Base-by-base conservation (phyloP, 2,329 filamentous ascomycete species). In the Myrmaecium sp. region DNA sequence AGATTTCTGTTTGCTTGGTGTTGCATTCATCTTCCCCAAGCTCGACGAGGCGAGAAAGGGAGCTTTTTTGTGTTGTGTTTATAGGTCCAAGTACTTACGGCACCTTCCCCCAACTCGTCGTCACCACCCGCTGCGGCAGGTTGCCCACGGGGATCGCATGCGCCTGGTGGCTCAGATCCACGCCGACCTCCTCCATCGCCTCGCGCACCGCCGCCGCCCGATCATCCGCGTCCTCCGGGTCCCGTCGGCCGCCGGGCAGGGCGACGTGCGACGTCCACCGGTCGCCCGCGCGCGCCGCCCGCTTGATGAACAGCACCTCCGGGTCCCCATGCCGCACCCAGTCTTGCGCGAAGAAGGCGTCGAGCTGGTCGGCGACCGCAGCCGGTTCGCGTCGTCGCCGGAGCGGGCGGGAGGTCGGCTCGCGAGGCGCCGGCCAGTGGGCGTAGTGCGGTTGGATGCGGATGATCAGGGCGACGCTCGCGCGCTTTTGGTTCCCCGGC, bases 231-330 rank as follows among this genome's bases (percentile, higher is more conserved):
- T 79, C 74, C 32, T 66, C 64, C 0, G 68, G 64, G 36, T 79
- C 74, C 35, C 70, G 54, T 40, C 72, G 73, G 2, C 74, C 74
- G 13, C 74, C 74, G 0, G 74, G 74, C 4, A 78, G 49, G 1
- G 74, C 74, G 30, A 77, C 65, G 52, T 79, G 74, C 3, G 66
- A 64, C 2, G 69, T 75, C 74, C 74, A 79, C 30, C 71, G 57
- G 44, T 79, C 74, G 5, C 72, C 71, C 29, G 62, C 57, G 19
- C 74, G 57, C 4, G 70, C 62, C 3, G 74, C 67, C 23, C 74
- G 57, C 43, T 78, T 79, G 46, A 79, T 79, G 45, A 78, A 77
- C 3, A 78, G 56, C n/a, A 72, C 55, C 44, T 79, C 74, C 0
- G 73, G 66, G 33, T 73, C 66, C 14, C 72, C 72, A 43, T 73